Evolutionary conservation across 305 asterid genomes (phyloP).

Genomic region (Fraxinus dipetala): DNA sequence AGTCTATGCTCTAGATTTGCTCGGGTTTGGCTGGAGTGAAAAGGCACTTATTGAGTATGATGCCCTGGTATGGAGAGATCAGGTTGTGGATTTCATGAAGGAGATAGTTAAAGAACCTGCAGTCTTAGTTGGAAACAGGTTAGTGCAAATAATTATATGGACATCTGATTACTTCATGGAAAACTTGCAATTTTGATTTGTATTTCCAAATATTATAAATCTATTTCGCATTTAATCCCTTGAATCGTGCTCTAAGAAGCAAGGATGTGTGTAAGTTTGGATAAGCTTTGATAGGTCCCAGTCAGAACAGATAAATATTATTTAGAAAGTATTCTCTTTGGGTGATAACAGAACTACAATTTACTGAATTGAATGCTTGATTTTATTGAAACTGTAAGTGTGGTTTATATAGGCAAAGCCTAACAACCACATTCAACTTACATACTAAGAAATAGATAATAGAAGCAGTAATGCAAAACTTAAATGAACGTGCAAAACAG

Average conservation of each 20-base stretch:
- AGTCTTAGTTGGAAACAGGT: conserved; percentile 94
- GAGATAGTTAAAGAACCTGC: conserved; percentile 84
- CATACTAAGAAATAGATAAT: background rate
- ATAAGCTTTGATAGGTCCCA: background rate
- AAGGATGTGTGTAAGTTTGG: background rate
- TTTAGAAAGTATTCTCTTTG: background rate
- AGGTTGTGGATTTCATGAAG: conserved; percentile 78
- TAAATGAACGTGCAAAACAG: background rate
- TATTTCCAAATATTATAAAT: background rate
- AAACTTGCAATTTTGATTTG: background rate
- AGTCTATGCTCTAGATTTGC: conserved; percentile 89
- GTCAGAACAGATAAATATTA: background rate
- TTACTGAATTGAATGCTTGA: background rate
- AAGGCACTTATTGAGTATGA: conserved; percentile 90
- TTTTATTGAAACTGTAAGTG: background rate
- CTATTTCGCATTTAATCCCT: background rate
- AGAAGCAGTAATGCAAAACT: background rate
- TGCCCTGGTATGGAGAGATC: conserved; percentile 90
- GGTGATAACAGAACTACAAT: background rate
- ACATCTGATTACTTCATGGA: background rate
- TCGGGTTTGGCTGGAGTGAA: conserved; percentile 98
- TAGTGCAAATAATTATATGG: conserved; percentile 14
- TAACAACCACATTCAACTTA: background rate
- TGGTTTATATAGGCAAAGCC: background rate
- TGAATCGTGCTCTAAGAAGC: background rate